Percentiles rank a stretch among this genome's conserved stretches.
phyloP scores from a whole-genome alignment of 768 basidiomycete species.

The Suillus clintonianus region DNA sequence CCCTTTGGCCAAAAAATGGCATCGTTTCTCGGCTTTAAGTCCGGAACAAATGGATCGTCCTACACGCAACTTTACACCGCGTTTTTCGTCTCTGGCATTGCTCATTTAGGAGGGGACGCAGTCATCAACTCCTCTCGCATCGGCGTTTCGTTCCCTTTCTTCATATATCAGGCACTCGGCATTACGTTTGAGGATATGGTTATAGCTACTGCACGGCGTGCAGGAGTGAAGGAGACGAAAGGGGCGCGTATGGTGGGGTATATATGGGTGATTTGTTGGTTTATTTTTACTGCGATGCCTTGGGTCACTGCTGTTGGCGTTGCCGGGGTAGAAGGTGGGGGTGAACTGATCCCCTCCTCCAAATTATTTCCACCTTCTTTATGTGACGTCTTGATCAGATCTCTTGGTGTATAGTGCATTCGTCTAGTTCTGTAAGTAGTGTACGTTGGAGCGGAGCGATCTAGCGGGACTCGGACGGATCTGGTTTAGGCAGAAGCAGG shows the following conservation, averaged over 20 bases:
- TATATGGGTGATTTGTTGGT: constrained; percentile 31
- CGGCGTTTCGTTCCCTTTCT: constrained; percentile 18
- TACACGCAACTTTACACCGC: constrained; percentile 37
- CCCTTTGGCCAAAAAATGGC: constrained; percentile 29
- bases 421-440: too few species aligned
- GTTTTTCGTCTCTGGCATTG: constrained; percentile 37
- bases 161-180: constrained; percentile 31
- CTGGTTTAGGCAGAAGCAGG: too few species aligned
- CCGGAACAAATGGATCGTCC: constrained; percentile 27
- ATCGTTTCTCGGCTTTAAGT: constrained; percentile 21
- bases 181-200: constrained; percentile 38
- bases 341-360: neutral
- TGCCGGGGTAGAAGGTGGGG: neutral
- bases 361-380: neutral
- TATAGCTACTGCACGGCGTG: constrained; percentile 18
- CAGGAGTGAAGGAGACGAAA: constrained; percentile 11
- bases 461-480: too few species aligned
- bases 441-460: too few species aligned
- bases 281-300: constrained; percentile 3
- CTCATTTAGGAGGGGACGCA: constrained; percentile 35
- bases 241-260: constrained; percentile 19
- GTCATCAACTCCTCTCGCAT: constrained; percentile 16
- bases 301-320: neutral
- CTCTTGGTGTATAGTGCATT: too few species aligned
- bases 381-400: neutral